phyloP scores from a whole-genome alignment of 2,329 filamentous ascomycete genomes.

The Calonectria pauciramosa region DNA sequence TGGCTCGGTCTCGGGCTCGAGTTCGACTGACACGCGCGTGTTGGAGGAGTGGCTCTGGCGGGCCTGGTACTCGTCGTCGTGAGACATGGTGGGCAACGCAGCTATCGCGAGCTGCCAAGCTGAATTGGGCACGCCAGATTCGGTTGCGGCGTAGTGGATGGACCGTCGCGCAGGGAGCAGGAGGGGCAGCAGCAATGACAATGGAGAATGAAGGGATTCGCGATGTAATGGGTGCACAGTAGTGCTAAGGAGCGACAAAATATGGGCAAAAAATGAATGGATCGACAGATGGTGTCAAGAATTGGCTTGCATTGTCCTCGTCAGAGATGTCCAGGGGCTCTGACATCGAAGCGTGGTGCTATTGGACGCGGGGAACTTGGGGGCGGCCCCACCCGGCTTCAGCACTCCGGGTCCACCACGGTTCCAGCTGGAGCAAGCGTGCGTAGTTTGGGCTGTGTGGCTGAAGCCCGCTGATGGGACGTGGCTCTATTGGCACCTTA shows the following conservation, averaged over 20 bases:
- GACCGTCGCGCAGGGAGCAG: background rate
- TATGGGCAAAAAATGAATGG: background rate
- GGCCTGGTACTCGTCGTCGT: conserved; percentile 29
- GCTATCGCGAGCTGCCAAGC: conserved; percentile 9
- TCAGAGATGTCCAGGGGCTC: background rate
- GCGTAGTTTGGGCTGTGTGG: background rate
- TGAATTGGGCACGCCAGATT: background rate
- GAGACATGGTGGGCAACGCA: conserved; percentile 17
- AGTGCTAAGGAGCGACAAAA: background rate
- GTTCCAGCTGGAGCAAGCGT: background rate
- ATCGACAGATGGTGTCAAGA: background rate
- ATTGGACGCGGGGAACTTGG: background rate
- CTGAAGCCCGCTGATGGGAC: background rate
- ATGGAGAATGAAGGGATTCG: too few species aligned
- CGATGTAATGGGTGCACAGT: background rate
- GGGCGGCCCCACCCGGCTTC: background rate
- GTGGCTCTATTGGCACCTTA: background rate
- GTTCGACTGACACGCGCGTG: conserved; percentile 38
- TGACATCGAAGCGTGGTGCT: background rate
- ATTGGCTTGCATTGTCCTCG: background rate
- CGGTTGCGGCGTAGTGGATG: background rate
- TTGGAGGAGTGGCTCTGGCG: conserved; percentile 42
- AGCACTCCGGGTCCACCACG: background rate
- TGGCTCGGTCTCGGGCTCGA: conserved; percentile 3
- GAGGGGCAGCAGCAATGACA: background rate